These are phyloP conservation scores for Diaporthe australafricana DNA, from an alignment of 2,329 filamentous ascomycete genomes.

Conservation along the genomic window DNA sequence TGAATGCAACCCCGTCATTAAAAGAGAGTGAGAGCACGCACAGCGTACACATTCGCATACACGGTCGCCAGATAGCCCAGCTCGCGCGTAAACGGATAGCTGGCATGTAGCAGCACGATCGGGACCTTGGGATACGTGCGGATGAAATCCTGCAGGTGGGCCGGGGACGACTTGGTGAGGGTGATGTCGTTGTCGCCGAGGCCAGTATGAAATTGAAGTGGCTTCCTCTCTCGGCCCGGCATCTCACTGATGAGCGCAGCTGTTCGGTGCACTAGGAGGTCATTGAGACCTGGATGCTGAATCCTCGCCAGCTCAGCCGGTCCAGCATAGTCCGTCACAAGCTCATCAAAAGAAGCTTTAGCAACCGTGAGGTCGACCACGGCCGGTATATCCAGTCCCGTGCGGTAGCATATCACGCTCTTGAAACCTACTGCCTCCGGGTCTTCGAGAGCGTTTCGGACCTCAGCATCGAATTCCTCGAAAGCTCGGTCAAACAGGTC, in stretches of 20 bases:
- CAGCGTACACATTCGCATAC: conserved; percentile 81
- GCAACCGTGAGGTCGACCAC: conserved; percentile 56
- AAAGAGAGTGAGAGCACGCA: neutral
- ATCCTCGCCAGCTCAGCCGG: conserved; percentile 61
- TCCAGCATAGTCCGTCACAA: conserved; percentile 48
- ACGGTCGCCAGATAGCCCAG: conserved; percentile 82
- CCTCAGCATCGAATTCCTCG: conserved; percentile 61
- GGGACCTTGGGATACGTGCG: conserved; percentile 75
- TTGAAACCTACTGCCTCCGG: conserved; percentile 83
- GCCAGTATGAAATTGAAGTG: conserved; percentile 86
- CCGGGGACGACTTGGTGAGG: conserved; percentile 77
- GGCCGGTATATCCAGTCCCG: conserved; percentile 71
- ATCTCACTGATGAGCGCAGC: conserved; percentile 67
- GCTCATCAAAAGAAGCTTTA: conserved; percentile 51
- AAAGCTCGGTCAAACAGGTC: conserved; percentile 57
- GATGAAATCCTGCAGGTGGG: conserved; percentile 80
- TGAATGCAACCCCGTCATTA: neutral
- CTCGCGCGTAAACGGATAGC: conserved; percentile 85
- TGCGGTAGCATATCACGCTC: conserved; percentile 84
- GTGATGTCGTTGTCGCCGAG: conserved; percentile 84
- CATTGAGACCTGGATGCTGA: conserved; percentile 74
- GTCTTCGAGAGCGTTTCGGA: conserved; percentile 70
- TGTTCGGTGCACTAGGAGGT: conserved; percentile 74
- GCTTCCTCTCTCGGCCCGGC: conserved; percentile 66
- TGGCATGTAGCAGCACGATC: conserved; percentile 82